Evolutionary conservation across 2,329 filamentous ascomycete genomes (phyloP), one percentile per base, ranked within the genome.

Genomic region (Calonectria fujianensis): DNA sequence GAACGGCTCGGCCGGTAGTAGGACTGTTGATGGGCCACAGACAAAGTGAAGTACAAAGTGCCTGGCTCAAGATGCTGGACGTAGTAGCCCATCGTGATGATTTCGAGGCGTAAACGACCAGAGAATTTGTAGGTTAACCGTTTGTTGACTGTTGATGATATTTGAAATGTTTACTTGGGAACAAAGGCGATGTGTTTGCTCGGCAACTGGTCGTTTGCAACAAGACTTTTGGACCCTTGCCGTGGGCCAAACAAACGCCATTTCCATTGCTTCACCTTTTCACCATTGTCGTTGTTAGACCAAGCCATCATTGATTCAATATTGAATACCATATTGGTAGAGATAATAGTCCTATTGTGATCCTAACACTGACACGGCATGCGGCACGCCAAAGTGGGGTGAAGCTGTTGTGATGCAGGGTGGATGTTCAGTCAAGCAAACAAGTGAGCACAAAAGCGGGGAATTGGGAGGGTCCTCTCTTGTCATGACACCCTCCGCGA

Each of bases 41-140:
- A 74, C 20, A 82, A 76, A 8, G 78, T 81, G 11, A 82, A 74
- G 63, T 82, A 82, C 32, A 82, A 69, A 35, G 77, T 81, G 14
- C 74, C 74, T 13, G 80, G 79, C 59, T 79, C 72, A 3, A 79
- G 75, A 20, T 76, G 74, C 51, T 76, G 75, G 5, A 72, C 71
- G 7, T 74, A 69, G n/a, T 75, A 74, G 48, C 76, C 77, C 61
- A 65, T 65, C 1, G 16, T 35, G 29, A 20, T 20, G 27, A 9
- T 24, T 7, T 16, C 8, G 5, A 24, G 39, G 14, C 18, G 16
- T 41, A 41, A 29, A 20, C 14, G 7, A 41, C 35, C 7, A n/a
- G 10, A 9, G 16, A 9, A 29, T 14, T 41, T 41, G 24, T 6
- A 27, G 13, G 2, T 5, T 6, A 20, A 14, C 13, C n/a, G 57